phyloP scores from a whole-genome alignment of 106 monocot genomes.

The Apostasia ramifera region DNA sequence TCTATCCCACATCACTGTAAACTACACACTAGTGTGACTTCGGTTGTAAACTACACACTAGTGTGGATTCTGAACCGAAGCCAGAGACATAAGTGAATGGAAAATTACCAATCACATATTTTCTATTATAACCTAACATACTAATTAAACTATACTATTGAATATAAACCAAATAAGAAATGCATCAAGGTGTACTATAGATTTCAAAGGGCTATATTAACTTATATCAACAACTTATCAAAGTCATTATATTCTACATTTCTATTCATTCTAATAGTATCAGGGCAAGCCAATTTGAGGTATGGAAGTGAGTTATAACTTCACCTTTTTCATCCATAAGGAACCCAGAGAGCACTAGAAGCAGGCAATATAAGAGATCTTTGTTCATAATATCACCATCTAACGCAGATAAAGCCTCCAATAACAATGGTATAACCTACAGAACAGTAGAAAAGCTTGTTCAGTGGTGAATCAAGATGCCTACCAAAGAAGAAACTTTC shows the following conservation, averaged over 20 bases:
- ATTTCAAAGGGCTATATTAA: not conserved
- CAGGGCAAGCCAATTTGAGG: not conserved
- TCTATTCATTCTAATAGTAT: not conserved
- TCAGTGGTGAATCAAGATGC: not conserved
- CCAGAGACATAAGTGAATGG: no score
- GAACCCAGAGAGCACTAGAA: constrained; percentile 77
- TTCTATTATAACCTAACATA: no score
- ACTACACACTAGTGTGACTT: no score
- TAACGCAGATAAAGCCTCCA: constrained; percentile 50
- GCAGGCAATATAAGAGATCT: constrained; percentile 63
- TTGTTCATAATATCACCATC: constrained; percentile 45
- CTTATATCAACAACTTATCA: not conserved
- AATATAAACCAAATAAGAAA: no score
- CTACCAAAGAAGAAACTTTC: not conserved
- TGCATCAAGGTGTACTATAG: no score
- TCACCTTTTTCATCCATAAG: constrained; percentile 81
- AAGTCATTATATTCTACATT: not conserved
- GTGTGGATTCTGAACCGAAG: no score
- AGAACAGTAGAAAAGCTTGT: constrained; percentile 14
- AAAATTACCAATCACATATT: no score
- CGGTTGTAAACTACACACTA: no score
- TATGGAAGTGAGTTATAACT: not conserved
- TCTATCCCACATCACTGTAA: no score
- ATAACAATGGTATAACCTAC: constrained; percentile 65
- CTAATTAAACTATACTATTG: no score